Evolutionary conservation across 495 filamentous ascomycete species (phyloP), one percentile per base, ranked within the genome.

Genomic region (Penicillium odoratum): DNA sequence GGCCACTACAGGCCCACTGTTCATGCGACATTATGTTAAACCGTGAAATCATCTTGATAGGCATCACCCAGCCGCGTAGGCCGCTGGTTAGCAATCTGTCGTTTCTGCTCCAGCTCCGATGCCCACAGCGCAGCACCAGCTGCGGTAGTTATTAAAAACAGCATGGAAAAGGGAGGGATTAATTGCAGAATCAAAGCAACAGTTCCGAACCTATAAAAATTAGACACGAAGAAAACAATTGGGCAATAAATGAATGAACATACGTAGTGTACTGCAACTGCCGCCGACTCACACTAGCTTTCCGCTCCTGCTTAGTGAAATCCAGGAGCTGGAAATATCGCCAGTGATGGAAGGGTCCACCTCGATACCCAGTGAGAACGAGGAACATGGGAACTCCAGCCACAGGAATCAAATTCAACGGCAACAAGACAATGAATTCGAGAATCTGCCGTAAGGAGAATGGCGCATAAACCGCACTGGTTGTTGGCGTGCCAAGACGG

Each of bases 391-490:
- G 85, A 1, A 81, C 79, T 5, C 86, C 86, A 8, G 78, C 83
- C 29, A 84, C 78, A 1, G 86, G 86, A 7, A 89, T 80, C 46
- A 89, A 82, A 62, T 85, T 88, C 31, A 89, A 74, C 26, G 86
- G 86, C 11, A 89, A 75, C 28, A 87, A 79, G 42, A 90, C 67
- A n/a, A 91, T 69, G 55, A 93, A 86, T 70, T 93, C 89, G 53
- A 86, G 59, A 53, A 92, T 92, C 64, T 93, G 88, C n/a, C 84
- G 81, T 13, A 89, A 61, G 53, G 88, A 91, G 59, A 89, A 88
- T 1, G 86, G 86, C 5, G 83, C 77, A 64, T 88, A 89, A 29
- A 84, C 73, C 3, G 84, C 82, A 44, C 77, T 78, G 36, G 69
- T 75, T 4, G 76, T 82, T 7, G 84, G 83, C 52, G 81, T 84